Base-by-base conservation (phyloP, 805 yeast genomes). In the Priceomyces melissophilus region DNA sequence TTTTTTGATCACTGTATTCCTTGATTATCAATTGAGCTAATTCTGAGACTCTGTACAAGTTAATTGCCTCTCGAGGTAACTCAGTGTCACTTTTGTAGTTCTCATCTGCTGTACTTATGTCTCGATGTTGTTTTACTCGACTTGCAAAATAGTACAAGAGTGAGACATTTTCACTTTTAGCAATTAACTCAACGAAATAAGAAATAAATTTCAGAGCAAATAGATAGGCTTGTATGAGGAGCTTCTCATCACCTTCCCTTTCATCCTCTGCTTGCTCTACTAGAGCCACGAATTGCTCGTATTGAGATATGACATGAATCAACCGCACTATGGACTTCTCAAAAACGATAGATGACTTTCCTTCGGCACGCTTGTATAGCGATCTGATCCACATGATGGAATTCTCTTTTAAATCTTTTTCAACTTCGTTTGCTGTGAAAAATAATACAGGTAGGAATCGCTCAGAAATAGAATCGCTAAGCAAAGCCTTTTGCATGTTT, bases 401-500 rank as follows among this genome's bases (percentile, higher is more conserved):
- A 31, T 77, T 75, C 1, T 63, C 58, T 44, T 71, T 76, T 30
- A 87, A 55, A 1, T 60, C 59, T 2, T 50, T 51, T 23, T 76
- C 73, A 0, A 95, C 91, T 53, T 89, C 97, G 53, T 78, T 81
- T 0, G 93, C 95, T 50, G 76, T 69, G 55, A 86, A 83, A 55
- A 84, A 87, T 0, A 86, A 65, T 15, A 87, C 57, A 0, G 88
- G 82, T 32, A 84, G 53, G 51, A 81, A 87, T 45, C 79, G 73
- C 41, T 81, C 82, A 0, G 95, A 79, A 3, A 88, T 70, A 8
- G 57, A 47, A 38, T 73, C 79, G 17, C 63, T 59, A 20, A 81
- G 71, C 37, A 85, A 61, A 40, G 69, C 67, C 28, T 70, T 69
- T 44, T 81, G 77, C 44, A 87, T 50, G 28, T 67, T 66, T 23